A percentile compares a stretch with the other conserved stretches of the same genome.
Evolutionary conservation across 2,329 filamentous ascomycete species (phyloP).

Genomic region (Penicillium sp.): DNA sequence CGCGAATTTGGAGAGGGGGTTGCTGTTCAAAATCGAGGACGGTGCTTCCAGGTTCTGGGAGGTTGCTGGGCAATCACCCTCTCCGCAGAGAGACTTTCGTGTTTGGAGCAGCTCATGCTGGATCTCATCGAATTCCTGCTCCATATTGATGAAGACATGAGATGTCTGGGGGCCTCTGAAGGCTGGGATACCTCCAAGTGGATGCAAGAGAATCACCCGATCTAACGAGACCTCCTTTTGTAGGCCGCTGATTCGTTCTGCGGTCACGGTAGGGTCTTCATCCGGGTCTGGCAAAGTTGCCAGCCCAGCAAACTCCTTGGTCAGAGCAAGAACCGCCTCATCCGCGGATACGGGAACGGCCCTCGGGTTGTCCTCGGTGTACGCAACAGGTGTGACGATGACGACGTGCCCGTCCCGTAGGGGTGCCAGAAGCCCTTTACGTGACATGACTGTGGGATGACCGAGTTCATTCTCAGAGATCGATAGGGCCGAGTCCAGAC

Average conservation of each 20-base stretch:
- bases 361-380: conserved; percentile 51
- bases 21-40: conserved; percentile 33
- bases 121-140: conserved; percentile 78
- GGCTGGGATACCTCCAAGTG: conserved; percentile 78
- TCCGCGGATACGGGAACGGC: conserved; percentile 53
- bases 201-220: conserved; percentile 83
- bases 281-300: conserved; percentile 47
- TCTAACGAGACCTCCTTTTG: conserved; percentile 66
- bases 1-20: conserved; percentile 47
- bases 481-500: conserved; percentile 60
- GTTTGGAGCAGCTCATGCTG: conserved; percentile 56
- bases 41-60: conserved; percentile 14
- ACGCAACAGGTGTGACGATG: conserved; percentile 65
- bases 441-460: conserved; percentile 38
- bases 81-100: conserved; percentile 18
- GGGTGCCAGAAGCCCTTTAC: conserved; percentile 61
- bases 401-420: conserved; percentile 67
- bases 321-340: conserved; percentile 72
- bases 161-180: conserved; percentile 57
- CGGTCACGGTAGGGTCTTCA: conserved; percentile 44
- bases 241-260: conserved; percentile 40
- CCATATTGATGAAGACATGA: conserved; percentile 87
- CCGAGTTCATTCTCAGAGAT: conserved; percentile 33
- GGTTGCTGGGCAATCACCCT: conserved; percentile 14
- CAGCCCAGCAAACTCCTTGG: conserved; percentile 70